These are phyloP conservation scores for Pilasporangium apinafurcum DNA, from an alignment of 352 stramenopile genomes.

Conservation along the genomic window DNA sequence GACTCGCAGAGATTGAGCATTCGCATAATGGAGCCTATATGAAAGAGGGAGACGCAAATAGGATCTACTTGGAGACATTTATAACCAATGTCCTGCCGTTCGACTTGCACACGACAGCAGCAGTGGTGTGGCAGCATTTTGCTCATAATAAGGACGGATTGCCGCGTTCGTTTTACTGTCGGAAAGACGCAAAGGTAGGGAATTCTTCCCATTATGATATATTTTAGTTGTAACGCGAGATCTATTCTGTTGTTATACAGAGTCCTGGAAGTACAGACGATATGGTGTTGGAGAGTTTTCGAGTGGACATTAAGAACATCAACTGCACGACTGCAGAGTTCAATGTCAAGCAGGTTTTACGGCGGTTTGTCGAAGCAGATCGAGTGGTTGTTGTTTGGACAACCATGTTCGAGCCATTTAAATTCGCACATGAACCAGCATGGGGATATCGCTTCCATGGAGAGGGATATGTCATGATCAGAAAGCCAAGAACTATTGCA, in stretches of 20 bases:
- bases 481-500: slow-evolving; percentile 23
- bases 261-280: slow-evolving; percentile 27
- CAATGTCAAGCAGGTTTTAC: slow-evolving; percentile 47
- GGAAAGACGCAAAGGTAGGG: slow-evolving; percentile 8
- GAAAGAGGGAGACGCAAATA: slow-evolving; percentile 17
- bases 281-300: slow-evolving; percentile 50
- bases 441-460: slow-evolving; percentile 37
- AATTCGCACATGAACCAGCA: slow-evolving; percentile 35
- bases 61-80: slow-evolving; percentile 40
- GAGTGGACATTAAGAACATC: slow-evolving; percentile 37
- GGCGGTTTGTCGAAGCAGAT: slow-evolving; percentile 32
- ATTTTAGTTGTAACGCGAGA: too few relatives aligned
- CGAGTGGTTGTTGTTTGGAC: slow-evolving; percentile 57
- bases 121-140: slow-evolving; percentile 20
- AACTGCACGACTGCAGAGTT: slow-evolving; percentile 46
- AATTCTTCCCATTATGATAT: too few relatives aligned
- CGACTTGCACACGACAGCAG: slow-evolving; percentile 6
- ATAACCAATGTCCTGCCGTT: slow-evolving; percentile 18
- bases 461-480: slow-evolving; percentile 48
- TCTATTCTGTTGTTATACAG: too few relatives aligned
- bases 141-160: slow-evolving; percentile 1
- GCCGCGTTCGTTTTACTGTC: slow-evolving; percentile 7
- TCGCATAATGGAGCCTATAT: slow-evolving; percentile 30
- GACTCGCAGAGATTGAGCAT: slow-evolving; percentile 22
- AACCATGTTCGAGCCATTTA: slow-evolving; percentile 40